phyloP scores from a whole-genome alignment of 2,329 filamentous ascomycete species.

The Rutstroemia sydowiana region DNA sequence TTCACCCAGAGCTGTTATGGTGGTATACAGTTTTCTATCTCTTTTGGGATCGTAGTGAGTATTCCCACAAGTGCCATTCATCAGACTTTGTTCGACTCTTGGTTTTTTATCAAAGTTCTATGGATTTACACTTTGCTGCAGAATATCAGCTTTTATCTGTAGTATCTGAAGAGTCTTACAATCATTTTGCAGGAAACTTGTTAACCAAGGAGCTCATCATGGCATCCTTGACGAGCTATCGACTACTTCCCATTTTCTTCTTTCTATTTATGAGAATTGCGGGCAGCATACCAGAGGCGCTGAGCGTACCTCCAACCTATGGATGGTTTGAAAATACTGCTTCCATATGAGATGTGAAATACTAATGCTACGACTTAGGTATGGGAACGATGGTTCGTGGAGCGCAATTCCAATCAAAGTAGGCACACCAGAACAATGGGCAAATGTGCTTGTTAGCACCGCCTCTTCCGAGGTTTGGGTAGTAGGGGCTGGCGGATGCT shows the following conservation, averaged over 20 bases:
- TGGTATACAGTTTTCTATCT: too few species aligned
- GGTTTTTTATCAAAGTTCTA: too few species aligned
- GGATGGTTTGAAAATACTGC: slow-evolving; percentile 18
- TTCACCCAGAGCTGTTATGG: too few species aligned
- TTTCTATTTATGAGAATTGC: background rate
- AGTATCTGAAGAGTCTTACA: too few species aligned
- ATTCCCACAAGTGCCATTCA: too few species aligned
- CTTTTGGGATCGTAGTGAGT: too few species aligned
- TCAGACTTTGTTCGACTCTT: too few species aligned
- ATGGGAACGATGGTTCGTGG: slow-evolving; percentile 63
- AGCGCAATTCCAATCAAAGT: slow-evolving; percentile 58
- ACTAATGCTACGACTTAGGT: slow-evolving; percentile 35
- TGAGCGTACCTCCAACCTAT: slow-evolving; percentile 25
- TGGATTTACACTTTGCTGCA: too few species aligned
- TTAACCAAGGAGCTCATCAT: background rate
- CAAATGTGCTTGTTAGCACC: slow-evolving; percentile 57
- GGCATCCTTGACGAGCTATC: background rate
- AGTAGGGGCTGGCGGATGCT: slow-evolving; percentile 51
- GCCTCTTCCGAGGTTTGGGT: slow-evolving; percentile 66
- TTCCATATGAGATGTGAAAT: background rate
- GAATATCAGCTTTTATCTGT: too few species aligned
- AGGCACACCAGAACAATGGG: slow-evolving; percentile 44
- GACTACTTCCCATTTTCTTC: background rate
- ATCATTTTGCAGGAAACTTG: too few species aligned
- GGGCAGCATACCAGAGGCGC: slow-evolving; percentile 10